Evolutionary conservation across 148 eudicot genomes (phyloP), one percentile per base, ranked within the genome.

Genomic region (Simmondsia chinensis): DNA sequence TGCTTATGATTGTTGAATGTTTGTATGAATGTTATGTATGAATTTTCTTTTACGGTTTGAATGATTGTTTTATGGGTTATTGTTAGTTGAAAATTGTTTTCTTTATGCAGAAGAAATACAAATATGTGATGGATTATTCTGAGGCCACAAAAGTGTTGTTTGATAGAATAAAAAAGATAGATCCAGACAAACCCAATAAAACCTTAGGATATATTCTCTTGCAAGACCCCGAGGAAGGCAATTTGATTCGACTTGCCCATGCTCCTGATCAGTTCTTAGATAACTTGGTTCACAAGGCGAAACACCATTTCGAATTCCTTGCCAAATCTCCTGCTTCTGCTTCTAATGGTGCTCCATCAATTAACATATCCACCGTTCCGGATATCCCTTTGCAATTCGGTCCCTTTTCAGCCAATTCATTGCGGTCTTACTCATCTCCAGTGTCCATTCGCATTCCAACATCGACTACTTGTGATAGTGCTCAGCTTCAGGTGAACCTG

Each of bases 231-330:
- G 54, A 68, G 12, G 79, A 69, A 13, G 28, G 62, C 17, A 82
- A 83, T 20, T 48, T 88, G 76, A 80, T 83, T 21, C 58, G 87
- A 1, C 56, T 80, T 39, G 87, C 91, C 1, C 67, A 48, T 26
- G 78, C 83, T 0, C 87, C 97, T 1, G 83, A 88, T 12, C 53
- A 25, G 39, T 17, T 61, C 12, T 53, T 83, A 17, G 66, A 59
- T 17, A 59, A 48, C 23, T 48, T 71, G 56, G 73, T 88, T 7
- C 44, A 68, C 4, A 53, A 57, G 25, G 68, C 73, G 7, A 88
- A 80, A 65, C 43, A 29, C 20, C 59, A 66, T 9, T 50, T 70
- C 8, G 60, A 18, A 2, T 54, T 57, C 13, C 44, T 48, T 7
- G 49, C 83, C 0, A 59, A 63, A 17, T 30, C 69, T 13, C 24